These are phyloP conservation scores for Salix purpurea DNA, from an alignment of 345 rosid genomes.

Conservation along the genomic window DNA sequence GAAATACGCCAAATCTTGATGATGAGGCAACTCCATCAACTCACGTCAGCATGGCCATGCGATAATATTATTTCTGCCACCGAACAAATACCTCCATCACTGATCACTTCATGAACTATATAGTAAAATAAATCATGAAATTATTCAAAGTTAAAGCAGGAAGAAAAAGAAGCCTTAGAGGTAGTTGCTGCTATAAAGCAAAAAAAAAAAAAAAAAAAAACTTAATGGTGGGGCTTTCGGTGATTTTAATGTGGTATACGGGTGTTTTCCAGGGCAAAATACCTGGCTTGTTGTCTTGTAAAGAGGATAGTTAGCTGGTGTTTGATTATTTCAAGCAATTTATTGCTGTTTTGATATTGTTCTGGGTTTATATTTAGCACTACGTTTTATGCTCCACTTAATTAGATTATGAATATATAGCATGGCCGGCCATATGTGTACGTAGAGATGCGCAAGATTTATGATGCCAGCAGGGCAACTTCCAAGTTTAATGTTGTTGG, in stretches of 20 bases:
- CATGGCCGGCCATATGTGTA: too few relatives aligned
- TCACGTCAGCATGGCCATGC: constrained; percentile 52
- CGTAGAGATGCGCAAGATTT: too few relatives aligned
- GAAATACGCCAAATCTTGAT: constrained; percentile 45
- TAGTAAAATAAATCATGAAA: constrained; percentile 5
- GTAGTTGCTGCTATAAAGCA: constrained; percentile 7
- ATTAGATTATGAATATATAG: not conserved
- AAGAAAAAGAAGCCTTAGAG: not conserved
- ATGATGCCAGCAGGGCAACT: too few relatives aligned
- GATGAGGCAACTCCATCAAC: constrained; percentile 46
- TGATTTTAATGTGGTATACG: constrained; percentile 1
- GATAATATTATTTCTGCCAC: constrained; percentile 26
- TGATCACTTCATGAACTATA: constrained; percentile 32
- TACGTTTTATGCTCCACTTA: not conserved
- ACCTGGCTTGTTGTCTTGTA: constrained; percentile 14
- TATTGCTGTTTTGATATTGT: constrained; percentile 12
- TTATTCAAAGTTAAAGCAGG: constrained; percentile 7
- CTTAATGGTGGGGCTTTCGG: constrained; percentile 15
- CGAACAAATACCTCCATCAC: constrained; percentile 40
- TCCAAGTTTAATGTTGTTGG: too few relatives aligned
- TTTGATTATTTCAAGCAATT: constrained; percentile 9
- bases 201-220: too few relatives aligned
- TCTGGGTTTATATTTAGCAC: not conserved
- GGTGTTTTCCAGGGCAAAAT: constrained; percentile 2
- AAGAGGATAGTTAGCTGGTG: constrained; percentile 10